These are phyloP conservation scores for Cetraspora pellucida DNA, from an alignment of 192 early-diverging fungal genomes.

Conservation along the genomic window DNA sequence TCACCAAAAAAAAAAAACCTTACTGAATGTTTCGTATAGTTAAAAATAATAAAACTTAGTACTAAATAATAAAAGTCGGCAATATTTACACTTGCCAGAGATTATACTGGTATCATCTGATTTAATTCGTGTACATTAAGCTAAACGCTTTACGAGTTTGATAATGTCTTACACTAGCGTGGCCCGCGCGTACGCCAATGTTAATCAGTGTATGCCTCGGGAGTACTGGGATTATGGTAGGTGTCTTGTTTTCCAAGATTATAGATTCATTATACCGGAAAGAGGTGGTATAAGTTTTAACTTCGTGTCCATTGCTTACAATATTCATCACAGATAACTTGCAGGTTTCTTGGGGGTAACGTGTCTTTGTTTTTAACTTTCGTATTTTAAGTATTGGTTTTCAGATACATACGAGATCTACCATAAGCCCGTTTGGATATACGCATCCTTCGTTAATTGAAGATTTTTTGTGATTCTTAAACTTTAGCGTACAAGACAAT, in stretches of 20 bases:
- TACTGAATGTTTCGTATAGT: too few relatives aligned
- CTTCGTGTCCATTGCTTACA: neutral
- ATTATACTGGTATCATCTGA: too few relatives aligned
- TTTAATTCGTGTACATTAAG: too few relatives aligned
- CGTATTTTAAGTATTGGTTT: neutral
- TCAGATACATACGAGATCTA: neutral
- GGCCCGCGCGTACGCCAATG: conserved; percentile 90
- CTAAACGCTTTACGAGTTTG: too few relatives aligned
- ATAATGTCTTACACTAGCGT: conserved; percentile 52
- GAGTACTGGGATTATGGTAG: conserved; percentile 94
- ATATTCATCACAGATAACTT: conserved; percentile 61
- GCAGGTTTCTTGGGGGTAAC: conserved; percentile 90
- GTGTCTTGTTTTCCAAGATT: neutral
- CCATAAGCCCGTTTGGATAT: neutral
- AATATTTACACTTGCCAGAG: too few relatives aligned
- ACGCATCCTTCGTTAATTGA: neutral
- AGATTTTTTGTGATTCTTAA: neutral
- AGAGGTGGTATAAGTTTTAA: neutral
- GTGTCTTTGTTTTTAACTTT: neutral
- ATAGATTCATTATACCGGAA: neutral
- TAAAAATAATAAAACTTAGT: too few relatives aligned
- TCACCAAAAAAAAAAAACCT: too few relatives aligned
- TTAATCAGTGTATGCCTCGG: conserved; percentile 76
- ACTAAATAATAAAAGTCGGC: too few relatives aligned
- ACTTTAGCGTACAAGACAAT: conserved; percentile 80